Base-by-base conservation (phyloP, 768 basidiomycete genomes). In the Chalciporus chontae region DNA sequence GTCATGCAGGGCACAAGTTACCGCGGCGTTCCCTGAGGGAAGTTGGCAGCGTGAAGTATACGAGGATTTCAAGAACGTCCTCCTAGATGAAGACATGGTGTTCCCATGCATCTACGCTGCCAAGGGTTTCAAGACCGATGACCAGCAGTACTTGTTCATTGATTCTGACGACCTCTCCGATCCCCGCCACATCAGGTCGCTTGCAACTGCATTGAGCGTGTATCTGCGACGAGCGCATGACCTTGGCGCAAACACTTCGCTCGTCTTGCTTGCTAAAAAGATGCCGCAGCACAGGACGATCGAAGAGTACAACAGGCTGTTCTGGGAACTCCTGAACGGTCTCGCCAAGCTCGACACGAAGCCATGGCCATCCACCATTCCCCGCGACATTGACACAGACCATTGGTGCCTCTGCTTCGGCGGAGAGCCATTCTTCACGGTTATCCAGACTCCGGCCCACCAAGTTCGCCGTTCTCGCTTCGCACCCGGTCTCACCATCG, bases 111-210 rank as follows among this genome's bases (percentile, higher is more conserved):
- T 61, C 24, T 60, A 61, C 4, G 59, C 59, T 2, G 52, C 59
- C 26, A 60, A 61, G 38, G 59, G 59, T 6, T 61, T 60, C 41
- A 61, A 61, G 29, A 57, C 50, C 10, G 59, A 61, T 8, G 52
- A 57, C 8, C 55, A 60, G 31, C 27, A 54, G 10, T 60, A 61
- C 45, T 21, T 61, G 27, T 60, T 60, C 43, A 54, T 60, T 39
- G 59, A 57, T 37, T 60, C 59, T 4, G 59, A 60, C 15, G 59
- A 61, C 45, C 44, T 60, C 32, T 61, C 59, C 31, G 44, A 61
- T 23, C 45, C 48, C 27, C 59, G 59, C 14, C 59, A 60, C 32
- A 57, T 60, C 31, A 44, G 47, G 17, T 47, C 59, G n/a, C 44
- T 60, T 8, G 59, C 59, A 23, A 43, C 47, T 21, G 59, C 47